These are phyloP conservation scores for Pseudogymnoascus pannorum DNA, from an alignment of 2,329 filamentous ascomycete genomes.

Conservation along the genomic window DNA sequence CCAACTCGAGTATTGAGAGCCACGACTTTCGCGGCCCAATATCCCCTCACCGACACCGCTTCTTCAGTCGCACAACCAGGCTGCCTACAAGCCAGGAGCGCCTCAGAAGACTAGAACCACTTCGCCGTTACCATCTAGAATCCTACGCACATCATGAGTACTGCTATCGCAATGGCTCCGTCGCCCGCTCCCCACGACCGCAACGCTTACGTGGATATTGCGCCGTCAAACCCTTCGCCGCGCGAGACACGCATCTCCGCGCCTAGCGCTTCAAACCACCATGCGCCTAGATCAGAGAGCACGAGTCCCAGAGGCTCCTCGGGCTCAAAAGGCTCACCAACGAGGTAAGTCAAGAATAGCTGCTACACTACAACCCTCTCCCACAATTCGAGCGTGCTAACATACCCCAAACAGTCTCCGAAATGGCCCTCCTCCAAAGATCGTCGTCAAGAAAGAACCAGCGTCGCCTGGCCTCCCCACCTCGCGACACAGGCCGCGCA, in stretches of 20 bases:
- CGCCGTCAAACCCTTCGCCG: constrained; percentile 27
- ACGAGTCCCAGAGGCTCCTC: constrained; percentile 44
- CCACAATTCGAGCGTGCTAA: constrained; percentile 13
- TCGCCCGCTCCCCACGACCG: constrained; percentile 61
- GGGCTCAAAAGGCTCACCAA: constrained; percentile 49
- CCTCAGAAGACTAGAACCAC: background rate
- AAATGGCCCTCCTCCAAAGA: constrained; percentile 64
- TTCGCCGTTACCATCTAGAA: background rate
- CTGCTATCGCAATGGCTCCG: constrained; percentile 61
- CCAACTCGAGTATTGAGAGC: background rate
- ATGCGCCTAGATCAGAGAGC: constrained; percentile 44
- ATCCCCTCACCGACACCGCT: background rate
- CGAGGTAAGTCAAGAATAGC: constrained; percentile 44
- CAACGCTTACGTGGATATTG: constrained; percentile 47
- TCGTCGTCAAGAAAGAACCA: constrained; percentile 93
- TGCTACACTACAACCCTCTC: constrained; percentile 10
- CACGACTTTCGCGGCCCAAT: background rate
- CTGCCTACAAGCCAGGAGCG: background rate
- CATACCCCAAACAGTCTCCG: constrained; percentile 36
- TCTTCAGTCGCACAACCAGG: background rate
- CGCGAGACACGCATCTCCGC: constrained; percentile 24
- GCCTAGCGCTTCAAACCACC: constrained; percentile 37
- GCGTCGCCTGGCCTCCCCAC: constrained; percentile 76
- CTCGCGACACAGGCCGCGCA: constrained; percentile 67
- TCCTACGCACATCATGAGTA: constrained; percentile 47